Base-by-base conservation (phyloP, 768 basidiomycete genomes). In the Tulasnella sp. region DNA sequence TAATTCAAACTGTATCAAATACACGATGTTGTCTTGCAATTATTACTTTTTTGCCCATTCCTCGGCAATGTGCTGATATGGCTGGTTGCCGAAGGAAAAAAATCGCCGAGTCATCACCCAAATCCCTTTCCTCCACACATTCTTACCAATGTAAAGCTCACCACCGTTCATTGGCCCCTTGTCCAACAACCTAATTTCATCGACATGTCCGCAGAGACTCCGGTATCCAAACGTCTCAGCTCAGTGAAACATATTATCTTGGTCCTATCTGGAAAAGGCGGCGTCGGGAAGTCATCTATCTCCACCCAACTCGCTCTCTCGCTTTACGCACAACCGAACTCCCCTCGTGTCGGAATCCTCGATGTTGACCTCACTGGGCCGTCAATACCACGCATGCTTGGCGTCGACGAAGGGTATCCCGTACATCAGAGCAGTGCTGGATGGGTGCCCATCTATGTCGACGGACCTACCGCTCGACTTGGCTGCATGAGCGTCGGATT, bases 401-500 rank as follows among this genome's bases (percentile, higher is more conserved):
- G 92, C 7, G 75, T 95, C 4, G 92, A 94, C 67, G 38, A 44
- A 26, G 60, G 38, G 0, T 81, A 85, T 58, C 81, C 82, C 1
- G 91, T 96, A 30, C 89, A 96, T 68, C 93, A 96, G 69, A 92
- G 90, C 67, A 91, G 86, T 60, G 85, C 85, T 66, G 96, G 95
- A 8, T 98, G 96, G 96, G 93, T 98, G 1, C 96, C 96, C 0
- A 95, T 98, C 2, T 98, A 93, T 68, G 91, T 89, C 2, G 95
- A 99, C 71, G 86, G 83, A 15, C 69, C 77, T 21, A 77, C 77
- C 45, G 82, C 82, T 26, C 75, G 92, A 65, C 70, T 99, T 61
- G 86, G 84, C 11, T 93, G 90, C 71, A 99, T 99, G 96, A 92
- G 88, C 68, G 92, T 98, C 8, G 96, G 92, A 2, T 97, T 98